A percentile compares a stretch with the other conserved stretches of the same genome.
These are phyloP conservation scores for Sporormia fimetaria DNA, from an alignment of 495 filamentous ascomycete genomes.

Conservation along the genomic window DNA sequence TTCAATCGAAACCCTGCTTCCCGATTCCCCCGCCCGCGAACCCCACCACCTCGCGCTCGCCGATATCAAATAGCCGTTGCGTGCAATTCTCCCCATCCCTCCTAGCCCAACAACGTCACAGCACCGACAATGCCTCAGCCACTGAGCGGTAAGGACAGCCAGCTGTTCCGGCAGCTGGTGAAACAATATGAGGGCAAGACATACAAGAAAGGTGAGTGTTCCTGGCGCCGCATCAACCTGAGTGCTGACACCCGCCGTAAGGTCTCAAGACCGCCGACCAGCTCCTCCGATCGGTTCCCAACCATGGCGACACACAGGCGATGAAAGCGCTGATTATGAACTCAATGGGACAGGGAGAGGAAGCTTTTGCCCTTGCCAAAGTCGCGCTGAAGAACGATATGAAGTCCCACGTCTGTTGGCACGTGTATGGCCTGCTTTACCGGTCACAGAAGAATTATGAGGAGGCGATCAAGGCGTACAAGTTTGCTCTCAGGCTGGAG, in stretches of 20 bases:
- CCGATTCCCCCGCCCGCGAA: too few species aligned
- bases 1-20: too few species aligned
- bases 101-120: neutral
- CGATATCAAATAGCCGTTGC: neutral
- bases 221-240: constrained; percentile 3
- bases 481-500: constrained; percentile 81
- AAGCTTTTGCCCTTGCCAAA: constrained; percentile 88
- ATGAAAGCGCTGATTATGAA: constrained; percentile 99
- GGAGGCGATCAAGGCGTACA: constrained; percentile 97
- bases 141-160: constrained; percentile 77
- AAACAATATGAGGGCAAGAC: constrained; percentile 96
- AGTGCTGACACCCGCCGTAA: constrained; percentile 26
- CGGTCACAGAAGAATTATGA: constrained; percentile 91
- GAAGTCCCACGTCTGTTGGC: constrained; percentile 99
- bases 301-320: constrained; percentile 94
- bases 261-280: constrained; percentile 88
- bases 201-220: constrained; percentile 74
- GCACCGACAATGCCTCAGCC: constrained; percentile 56
- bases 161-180: constrained; percentile 87
- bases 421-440: constrained; percentile 95
- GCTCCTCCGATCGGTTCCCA: constrained; percentile 84
- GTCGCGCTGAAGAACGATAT: constrained; percentile 84
- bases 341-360: constrained; percentile 74
- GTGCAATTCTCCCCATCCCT: neutral
- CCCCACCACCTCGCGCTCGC: constrained; percentile 2